Base-by-base conservation (phyloP, 2,329 filamentous ascomycete species). In the Phialemonium atrogriseum region DNA sequence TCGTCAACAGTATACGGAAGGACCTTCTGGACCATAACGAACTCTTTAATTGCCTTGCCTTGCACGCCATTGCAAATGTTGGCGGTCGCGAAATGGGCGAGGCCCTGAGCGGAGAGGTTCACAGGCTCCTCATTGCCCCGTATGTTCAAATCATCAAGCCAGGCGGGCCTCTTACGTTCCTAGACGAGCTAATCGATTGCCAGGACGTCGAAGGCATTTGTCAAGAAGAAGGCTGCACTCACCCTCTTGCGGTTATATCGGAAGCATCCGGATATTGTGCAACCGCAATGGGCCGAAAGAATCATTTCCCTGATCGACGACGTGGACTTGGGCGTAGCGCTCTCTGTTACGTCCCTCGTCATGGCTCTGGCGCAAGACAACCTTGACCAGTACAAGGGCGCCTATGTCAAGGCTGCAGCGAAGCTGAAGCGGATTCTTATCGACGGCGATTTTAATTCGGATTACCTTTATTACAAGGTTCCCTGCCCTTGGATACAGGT, bases 251-350 rank as follows among this genome's bases (percentile, higher is more conserved):
- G 91, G 33, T 63, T 98, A 5, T 98, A 96, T 60, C 84, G 91
- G 46, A 98, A 98, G 63, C 79, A 88, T 49, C 87, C 89, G 2
- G 82, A 79, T 42, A 95, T 98, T 43, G 84, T 98, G 15, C 88
- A 94, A 51, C 83, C 86, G 18, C 88, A 95, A 63, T 98, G 91
- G 91, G 85, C 87, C 7, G 93, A 98, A 64, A 78, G 91, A 32
- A 94, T 98, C 54, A 91, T 98, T 54, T 91, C 91, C n/a, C 69
- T 98, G 24, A 95, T 98, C 88, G 91, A 98, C 55, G 91, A 98
- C 49, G 69, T 77, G 5, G 91, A 98, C 51, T 78, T 96, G 56
- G 91, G 91, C 34, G 91, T 98, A 20, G 86, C 86, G 7, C 70
- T 98, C 15, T 98, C 93, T 0, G 86, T 98, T 25, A 95, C 91